A percentile compares a stretch with the other conserved stretches of the same genome.
These are phyloP conservation scores for Diaporthe citrichinensis DNA, from an alignment of 2,329 filamentous ascomycete species.

Conservation along the genomic window DNA sequence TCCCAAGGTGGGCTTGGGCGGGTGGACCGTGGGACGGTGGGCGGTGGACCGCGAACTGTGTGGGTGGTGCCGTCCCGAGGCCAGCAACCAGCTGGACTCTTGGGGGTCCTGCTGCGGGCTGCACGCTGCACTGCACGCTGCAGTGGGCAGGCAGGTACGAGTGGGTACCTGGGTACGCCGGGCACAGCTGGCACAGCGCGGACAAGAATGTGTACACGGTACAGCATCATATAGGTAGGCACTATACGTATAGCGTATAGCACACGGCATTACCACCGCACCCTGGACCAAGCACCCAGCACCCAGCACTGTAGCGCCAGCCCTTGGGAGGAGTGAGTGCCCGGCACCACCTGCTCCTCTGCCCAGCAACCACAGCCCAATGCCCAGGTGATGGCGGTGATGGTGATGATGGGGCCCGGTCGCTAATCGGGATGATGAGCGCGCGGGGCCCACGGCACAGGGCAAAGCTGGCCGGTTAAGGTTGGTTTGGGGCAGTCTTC, in stretches of 20 bases:
- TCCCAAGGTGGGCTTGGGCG: conserved; percentile 16
- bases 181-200: not conserved
- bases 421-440: conserved; percentile 34
- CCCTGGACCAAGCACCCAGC: not conserved
- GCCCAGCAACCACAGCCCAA: conserved; percentile 6
- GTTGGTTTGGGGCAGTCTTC: conserved; percentile 3
- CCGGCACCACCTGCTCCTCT: conserved; percentile 6
- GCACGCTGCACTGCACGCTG: not conserved
- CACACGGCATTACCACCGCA: not conserved
- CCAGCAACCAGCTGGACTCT: conserved; percentile 22
- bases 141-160: conserved; percentile 4
- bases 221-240: not conserved
- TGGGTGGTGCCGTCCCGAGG: conserved; percentile 21
- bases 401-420: conserved; percentile 18
- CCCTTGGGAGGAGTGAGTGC: not conserved
- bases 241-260: conserved; percentile 8
- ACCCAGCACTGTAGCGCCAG: not conserved
- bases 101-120: not conserved
- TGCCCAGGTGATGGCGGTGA: not conserved
- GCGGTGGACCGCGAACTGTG: conserved; percentile 36
- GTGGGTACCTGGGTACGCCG: not conserved
- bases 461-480: conserved; percentile 12
- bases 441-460: conserved; percentile 20
- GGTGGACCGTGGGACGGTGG: conserved; percentile 32
- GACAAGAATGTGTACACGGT: not conserved